phyloP scores from a whole-genome alignment of 352 stramenopile species.

The Globisporangium cederbergense region DNA sequence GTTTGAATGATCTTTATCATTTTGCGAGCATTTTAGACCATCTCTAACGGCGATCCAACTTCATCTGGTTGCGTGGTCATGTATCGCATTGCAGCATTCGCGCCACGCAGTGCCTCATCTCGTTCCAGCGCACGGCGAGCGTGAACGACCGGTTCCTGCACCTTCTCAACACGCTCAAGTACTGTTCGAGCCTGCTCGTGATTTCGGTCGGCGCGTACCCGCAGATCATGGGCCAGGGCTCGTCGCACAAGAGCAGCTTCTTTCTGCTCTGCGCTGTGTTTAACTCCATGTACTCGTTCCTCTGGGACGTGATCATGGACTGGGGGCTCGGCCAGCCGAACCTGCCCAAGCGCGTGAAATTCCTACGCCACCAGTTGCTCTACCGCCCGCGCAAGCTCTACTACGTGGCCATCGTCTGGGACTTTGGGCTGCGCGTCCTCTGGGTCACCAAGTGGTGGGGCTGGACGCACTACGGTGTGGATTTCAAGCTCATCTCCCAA shows the following conservation, averaged over 20 bases:
- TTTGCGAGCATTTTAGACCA: not conserved
- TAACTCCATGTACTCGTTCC: conserved; percentile 96
- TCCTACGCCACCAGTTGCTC: conserved; percentile 67
- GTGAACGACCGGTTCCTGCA: conserved; percentile 78
- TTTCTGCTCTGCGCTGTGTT: conserved; percentile 82
- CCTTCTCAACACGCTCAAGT: conserved; percentile 85
- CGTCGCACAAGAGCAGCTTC: conserved; percentile 54
- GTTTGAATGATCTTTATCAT: not conserved
- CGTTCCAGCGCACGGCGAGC: conserved; percentile 66
- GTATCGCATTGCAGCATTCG: conserved; percentile 45
- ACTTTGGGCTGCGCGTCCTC: conserved; percentile 93
- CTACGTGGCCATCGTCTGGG: conserved; percentile 89
- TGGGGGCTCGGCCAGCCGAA: conserved; percentile 89
- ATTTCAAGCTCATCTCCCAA: conserved; percentile 82
- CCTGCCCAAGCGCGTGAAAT: conserved; percentile 32
- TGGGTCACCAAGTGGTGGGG: conserved; percentile 92
- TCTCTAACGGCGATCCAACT: not conserved
- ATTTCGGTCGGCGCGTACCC: conserved; percentile 76
- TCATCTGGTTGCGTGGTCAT: not conserved
- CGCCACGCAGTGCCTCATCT: conserved; percentile 77
- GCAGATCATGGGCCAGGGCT: conserved; percentile 52
- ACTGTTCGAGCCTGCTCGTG: conserved; percentile 74
- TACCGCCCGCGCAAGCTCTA: conserved; percentile 77
- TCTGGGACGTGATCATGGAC: conserved; percentile 97
- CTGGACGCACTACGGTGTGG: conserved; percentile 67